Base-by-base conservation (phyloP, 352 stramenopile species). In the Phytophthora sojae region DNA sequence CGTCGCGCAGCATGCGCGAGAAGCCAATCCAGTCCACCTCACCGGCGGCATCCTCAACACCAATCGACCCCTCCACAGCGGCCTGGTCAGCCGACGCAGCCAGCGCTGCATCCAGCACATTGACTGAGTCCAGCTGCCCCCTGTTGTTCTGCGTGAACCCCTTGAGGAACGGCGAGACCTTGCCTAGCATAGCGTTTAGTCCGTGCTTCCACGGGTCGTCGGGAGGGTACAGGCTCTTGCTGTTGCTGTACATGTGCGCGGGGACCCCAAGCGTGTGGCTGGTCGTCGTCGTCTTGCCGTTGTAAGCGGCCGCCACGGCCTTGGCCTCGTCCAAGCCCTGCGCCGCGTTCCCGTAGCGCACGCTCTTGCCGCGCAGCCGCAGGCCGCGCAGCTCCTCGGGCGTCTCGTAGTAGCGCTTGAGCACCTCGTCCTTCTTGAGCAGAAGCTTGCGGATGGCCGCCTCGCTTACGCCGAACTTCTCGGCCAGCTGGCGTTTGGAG, bases 391-490 rank as follows among this genome's bases (percentile, higher is more conserved):
- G 79, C 53, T 92, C 85, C 74, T 90, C 86, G 26, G 86, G 86
- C 44, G 86, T 91, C 64, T 93, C 86, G 67, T 92, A 94, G 74
- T 93, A 94, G 25, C 86, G 86, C 57, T 86, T 78, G 12, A 94
- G 73, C 54, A 93, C 88, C 44, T 92, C 86, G 68, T 94, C 85
- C 66, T 93, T 94, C 75, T 93, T 92, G 47, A 88, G 82, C 69
- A 94, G 68, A 39, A 94, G 74, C 75, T 93, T 93, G 61, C 86
- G 86, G 75, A 93, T 94, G 44, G 86, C 86, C 1, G 86, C 85
- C 69, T 94, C 86, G 52, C 82, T 92, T 56, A 94, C 86, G 55
- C 86, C 86, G 67, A 90, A 94, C 60, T 90, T 86, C 47, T 92
- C 85, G 19, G 85, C 86, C 51, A 94, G 64, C 60, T 91, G 85